Percentiles rank a stretch among this genome's conserved stretches.
Evolutionary conservation across 495 filamentous ascomycete genomes (phyloP).

Genomic region (Penicillium tannophilum): DNA sequence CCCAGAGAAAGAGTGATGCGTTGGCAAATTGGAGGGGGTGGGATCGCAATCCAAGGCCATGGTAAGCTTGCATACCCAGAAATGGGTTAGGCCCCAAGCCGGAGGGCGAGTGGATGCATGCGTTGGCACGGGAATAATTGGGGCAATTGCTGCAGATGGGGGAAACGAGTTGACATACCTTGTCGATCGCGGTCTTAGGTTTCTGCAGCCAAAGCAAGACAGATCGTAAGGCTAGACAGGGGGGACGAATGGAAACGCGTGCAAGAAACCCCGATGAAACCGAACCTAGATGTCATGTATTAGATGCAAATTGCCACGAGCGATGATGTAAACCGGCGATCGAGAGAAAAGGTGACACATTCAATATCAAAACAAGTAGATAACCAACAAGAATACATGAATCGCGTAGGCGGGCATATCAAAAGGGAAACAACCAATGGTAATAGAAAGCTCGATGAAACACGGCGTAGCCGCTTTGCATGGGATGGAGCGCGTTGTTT

Average conservation of each 20-base stretch:
- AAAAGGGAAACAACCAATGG: conserved; percentile 18
- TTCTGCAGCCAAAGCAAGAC: conserved; percentile 34
- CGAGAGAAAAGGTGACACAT: neutral
- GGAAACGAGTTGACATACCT: conserved; percentile 41
- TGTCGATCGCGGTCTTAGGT: conserved; percentile 32
- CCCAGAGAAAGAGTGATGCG: conserved; percentile 28
- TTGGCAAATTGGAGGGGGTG: conserved; percentile 24
- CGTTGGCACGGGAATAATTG: conserved; percentile 47
- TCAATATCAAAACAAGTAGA: conserved; percentile 1
- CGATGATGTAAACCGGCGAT: conserved; percentile 24
- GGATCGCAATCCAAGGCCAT: conserved; percentile 16
- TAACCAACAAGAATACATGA: conserved; percentile 31
- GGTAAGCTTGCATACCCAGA: conserved; percentile 19
- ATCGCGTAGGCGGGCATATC: conserved; percentile 11
- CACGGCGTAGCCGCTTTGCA: conserved; percentile 21
- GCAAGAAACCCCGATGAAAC: conserved; percentile 4
- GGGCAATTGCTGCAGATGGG: conserved; percentile 13
- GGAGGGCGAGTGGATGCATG: conserved; percentile 45
- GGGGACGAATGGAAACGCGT: conserved; percentile 22
- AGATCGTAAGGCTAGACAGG: conserved; percentile 6
- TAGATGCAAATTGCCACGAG: conserved; percentile 16
- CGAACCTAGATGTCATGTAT: conserved; percentile 8
- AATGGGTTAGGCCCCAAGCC: conserved; percentile 35
- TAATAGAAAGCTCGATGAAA: conserved; percentile 11
- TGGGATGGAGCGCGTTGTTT: conserved; percentile 30